Percentiles rank a stretch among this genome's conserved stretches.
phyloP scores from a whole-genome alignment of 306 rosid genomes.

The Arachis stenosperma region DNA sequence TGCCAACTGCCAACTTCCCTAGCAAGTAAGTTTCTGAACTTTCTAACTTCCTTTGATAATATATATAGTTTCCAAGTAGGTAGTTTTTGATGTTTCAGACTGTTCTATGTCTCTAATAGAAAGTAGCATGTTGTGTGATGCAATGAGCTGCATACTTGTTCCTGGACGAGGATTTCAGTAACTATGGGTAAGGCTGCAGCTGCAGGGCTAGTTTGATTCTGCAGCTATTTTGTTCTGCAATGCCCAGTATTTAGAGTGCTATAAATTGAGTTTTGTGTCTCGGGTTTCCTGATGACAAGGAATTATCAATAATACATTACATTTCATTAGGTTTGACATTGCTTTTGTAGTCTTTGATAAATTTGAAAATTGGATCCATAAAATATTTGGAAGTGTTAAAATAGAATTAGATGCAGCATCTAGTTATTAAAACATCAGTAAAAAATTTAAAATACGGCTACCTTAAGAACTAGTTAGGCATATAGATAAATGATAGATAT shows the following conservation, averaged over 20 bases:
- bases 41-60: too few species aligned
- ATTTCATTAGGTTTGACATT: constrained; percentile 12
- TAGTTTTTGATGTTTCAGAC: too few species aligned
- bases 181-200: too few species aligned
- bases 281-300: background rate
- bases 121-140: too few species aligned
- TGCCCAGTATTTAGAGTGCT: constrained; percentile 13
- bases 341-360: constrained; percentile 7
- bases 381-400: constrained; percentile 15
- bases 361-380: constrained; percentile 1
- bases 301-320: background rate
- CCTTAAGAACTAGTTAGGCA: background rate
- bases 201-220: too few species aligned
- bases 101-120: too few species aligned
- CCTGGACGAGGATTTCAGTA: too few species aligned
- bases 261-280: background rate
- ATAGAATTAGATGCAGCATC: constrained; percentile 20
- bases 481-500: too few species aligned
- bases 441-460: background rate
- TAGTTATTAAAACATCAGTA: background rate
- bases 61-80: too few species aligned
- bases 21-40: too few species aligned
- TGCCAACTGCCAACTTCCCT: too few species aligned
- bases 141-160: too few species aligned
- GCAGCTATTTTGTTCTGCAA: background rate